Base-by-base conservation (phyloP, 2,329 filamentous ascomycete genomes). In the Aspergillus hiratsukae region DNA sequence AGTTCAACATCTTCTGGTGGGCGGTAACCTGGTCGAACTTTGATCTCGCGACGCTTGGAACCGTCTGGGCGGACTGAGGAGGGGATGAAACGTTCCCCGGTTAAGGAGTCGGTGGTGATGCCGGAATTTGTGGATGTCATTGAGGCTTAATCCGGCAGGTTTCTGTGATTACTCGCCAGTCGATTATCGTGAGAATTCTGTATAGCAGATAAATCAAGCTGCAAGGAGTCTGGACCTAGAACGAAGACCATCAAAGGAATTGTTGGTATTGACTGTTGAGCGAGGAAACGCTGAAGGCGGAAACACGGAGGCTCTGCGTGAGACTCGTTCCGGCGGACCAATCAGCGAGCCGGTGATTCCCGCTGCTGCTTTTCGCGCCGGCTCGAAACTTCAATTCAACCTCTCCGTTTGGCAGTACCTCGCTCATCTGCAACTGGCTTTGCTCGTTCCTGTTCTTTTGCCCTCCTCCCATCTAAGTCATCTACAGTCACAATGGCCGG, bases 1-100 rank as follows among this genome's bases (percentile, higher is more conserved):
- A 96, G 81, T 70, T 97, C 91, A 61, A 97, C 88, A 75, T 99
- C 94, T 76, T 99, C 94, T 0, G 92, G 91, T 1, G 94, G 95
- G 35, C 87, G 87, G 76, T 97, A 99, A 53, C 94, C 95, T 0
- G 94, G 93, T 29, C 91, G 86, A 59, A 99, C 91, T 69, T 90
- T 90, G 71, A 97, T 97, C 68, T 96, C 93, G 70, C 90, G 95
- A 55, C 94, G 86, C n/a, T 90, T 90, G 51, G 88, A 91, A 56
- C 94, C 94, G 71, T 99, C 94, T 25, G 94, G 78, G 54, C 95
- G 88, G 46, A 85, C 79, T 0, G 93, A 97, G 46, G 92, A 84
- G 27, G 94, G 94, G 56, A 99, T 97, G 66, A 91, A 87, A 48
- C 92, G 89, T 70, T 91, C 85, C 69, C 94, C 95, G 64, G 85